Percentiles rank a stretch among this genome's conserved stretches.
Conservation (phyloP, 2,329 filamentous ascomycete species). For the Cercospora sp. region DNA sequence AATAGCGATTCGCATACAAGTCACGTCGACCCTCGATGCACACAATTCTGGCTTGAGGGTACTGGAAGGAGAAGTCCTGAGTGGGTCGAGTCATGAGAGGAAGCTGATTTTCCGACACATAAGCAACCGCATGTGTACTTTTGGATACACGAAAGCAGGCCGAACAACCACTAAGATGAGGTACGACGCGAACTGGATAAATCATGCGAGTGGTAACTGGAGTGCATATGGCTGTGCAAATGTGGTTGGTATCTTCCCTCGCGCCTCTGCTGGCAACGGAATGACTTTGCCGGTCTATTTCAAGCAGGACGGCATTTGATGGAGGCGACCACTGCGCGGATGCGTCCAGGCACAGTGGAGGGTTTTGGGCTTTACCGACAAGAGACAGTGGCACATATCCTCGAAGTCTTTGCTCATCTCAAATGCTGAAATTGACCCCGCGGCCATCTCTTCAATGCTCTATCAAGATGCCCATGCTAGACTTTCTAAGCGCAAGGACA, state of each 20-base stretch:
- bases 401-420: too few relatives aligned
- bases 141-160: slow-evolving; percentile 5
- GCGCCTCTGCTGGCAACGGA: slow-evolving; percentile 3
- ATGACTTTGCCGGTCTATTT: slow-evolving; percentile 2
- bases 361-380: not conserved
- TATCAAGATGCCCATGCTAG: too few relatives aligned
- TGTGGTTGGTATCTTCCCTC: slow-evolving; percentile 7
- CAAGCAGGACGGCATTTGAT: slow-evolving; percentile 1
- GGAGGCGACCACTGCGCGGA: not conserved
- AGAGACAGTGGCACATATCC: too few relatives aligned
- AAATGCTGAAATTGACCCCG: too few relatives aligned
- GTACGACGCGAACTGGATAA: not conserved
- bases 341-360: not conserved
- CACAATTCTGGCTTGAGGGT: not conserved
- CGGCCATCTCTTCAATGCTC: too few relatives aligned
- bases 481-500: too few relatives aligned
- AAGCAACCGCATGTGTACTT: not conserved
- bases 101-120: not conserved
- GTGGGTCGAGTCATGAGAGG: not conserved
- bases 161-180: not conserved
- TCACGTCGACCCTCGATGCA: not conserved
- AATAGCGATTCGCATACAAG: not conserved
- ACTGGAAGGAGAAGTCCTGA: not conserved
- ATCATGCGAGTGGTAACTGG: not conserved
- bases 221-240: slow-evolving; percentile 1